Conservation (phyloP, 192 early-diverging fungal genomes). For the Phycomyces nitens region DNA sequence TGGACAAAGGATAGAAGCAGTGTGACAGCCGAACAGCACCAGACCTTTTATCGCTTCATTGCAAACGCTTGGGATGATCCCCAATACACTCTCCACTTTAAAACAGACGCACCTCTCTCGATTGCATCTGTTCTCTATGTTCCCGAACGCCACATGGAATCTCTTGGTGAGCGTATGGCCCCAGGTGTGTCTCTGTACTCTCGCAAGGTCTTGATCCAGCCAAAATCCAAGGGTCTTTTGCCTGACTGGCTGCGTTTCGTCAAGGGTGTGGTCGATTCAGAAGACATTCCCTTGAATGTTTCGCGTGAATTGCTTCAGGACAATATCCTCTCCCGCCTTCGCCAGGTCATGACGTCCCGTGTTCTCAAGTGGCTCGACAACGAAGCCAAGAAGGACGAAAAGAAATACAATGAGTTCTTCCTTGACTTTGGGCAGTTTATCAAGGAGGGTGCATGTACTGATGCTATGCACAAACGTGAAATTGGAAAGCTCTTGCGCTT, state of each 20-base stretch:
- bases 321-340: conserved; percentile 56
- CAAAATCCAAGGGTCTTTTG: conserved; percentile 64
- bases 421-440: conserved; percentile 64
- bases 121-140: conserved; percentile 58
- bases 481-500: conserved; percentile 62
- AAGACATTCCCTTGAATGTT: conserved; percentile 83
- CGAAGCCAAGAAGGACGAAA: conserved; percentile 46
- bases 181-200: conserved; percentile 64
- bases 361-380: conserved; percentile 53
- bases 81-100: conserved; percentile 57
- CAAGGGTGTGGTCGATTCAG: conserved; percentile 79
- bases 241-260: conserved; percentile 76
- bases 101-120: conserved; percentile 59
- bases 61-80: conserved; percentile 59
- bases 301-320: conserved; percentile 82
- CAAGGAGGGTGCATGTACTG: conserved; percentile 77
- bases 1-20: conserved; percentile 57
- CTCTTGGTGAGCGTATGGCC: conserved; percentile 49
- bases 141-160: conserved; percentile 57
- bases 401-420: conserved; percentile 55
- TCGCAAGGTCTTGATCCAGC: conserved; percentile 62
- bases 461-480: conserved; percentile 48
- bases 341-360: conserved; percentile 51
- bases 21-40: conserved; percentile 56
- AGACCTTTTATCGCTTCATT: conserved; percentile 59